Base-by-base conservation (phyloP, 2,329 filamentous ascomycete genomes). In the Fusarium verticillioides region DNA sequence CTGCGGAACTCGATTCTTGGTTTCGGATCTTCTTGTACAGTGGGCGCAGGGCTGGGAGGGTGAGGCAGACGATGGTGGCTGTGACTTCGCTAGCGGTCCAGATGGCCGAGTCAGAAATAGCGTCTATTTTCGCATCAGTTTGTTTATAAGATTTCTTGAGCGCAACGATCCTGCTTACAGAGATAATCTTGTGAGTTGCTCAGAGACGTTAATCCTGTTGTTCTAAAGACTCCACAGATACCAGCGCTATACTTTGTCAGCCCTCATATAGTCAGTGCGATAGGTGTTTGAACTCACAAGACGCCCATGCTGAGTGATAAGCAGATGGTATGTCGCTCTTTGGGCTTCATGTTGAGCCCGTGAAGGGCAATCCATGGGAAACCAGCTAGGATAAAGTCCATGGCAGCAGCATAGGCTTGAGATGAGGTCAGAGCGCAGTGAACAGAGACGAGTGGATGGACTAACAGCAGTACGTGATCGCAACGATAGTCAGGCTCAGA, bases 71-170 rank as follows among this genome's bases (percentile, higher is more conserved):
- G 11, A 62, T 37, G 8, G 60, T 62, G 13, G 60, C 42, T 15
- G 50, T 62, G n/a, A 62, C 50, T 39, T 62, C 60, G 34, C 60
- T 62, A 9, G 32, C 32, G 5, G 60, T 62, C 60, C 60, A 62
- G 26, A 47, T 62, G 15, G 44, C 59, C 2, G 59, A 62, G 32
- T 57, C 49, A n/a, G 59, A 62, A 2, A 43, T 62, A 4, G 59
- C 52, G 9, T 62, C 59, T 57, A 8, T 9, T 23, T 2, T 23
- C 5, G n/a, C 9, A 16, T 3, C 13, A 10, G 21, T 42, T 23
- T 23, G 23, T 23, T 23, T 23, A 23, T 23, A 23, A 23, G 23
- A 23, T 23, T 23, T 23, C 23, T 23, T 23, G 23, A 23, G 23
- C 23, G 23, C 23, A 23, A 23, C 23, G 21, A 23, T 42, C 5